phyloP scores from a whole-genome alignment of 345 rosid genomes.

The Balakata baccata region DNA sequence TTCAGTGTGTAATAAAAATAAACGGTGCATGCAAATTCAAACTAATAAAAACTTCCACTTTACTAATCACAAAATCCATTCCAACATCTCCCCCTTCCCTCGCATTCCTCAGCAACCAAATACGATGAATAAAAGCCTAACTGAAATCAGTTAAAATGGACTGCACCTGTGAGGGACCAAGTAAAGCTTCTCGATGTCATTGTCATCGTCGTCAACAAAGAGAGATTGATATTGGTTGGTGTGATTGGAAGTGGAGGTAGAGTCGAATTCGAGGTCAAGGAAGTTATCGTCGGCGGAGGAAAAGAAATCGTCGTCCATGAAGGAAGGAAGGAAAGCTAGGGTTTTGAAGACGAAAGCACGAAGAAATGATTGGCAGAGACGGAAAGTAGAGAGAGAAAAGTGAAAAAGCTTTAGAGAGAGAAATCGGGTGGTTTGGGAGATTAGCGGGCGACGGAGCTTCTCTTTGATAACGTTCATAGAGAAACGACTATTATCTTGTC shows the following conservation, averaged over 20 bases:
- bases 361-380: slow-evolving; percentile 6
- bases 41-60: background rate
- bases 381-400: slow-evolving; percentile 21
- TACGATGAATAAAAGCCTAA: background rate
- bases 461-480: slow-evolving; percentile 20
- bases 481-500: background rate
- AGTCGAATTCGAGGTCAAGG: slow-evolving; percentile 10
- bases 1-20: background rate
- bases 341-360: slow-evolving; percentile 6
- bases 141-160: background rate
- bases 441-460: background rate
- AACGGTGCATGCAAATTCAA: background rate
- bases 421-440: background rate
- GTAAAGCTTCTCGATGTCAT: slow-evolving; percentile 15
- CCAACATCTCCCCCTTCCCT: too few species aligned
- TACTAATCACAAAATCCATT: background rate
- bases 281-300: slow-evolving; percentile 5
- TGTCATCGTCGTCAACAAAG: slow-evolving; percentile 9
- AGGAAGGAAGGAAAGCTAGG: slow-evolving; percentile 3
- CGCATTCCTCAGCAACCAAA: background rate
- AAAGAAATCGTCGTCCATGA: slow-evolving; percentile 14
- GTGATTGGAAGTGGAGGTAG: slow-evolving; percentile 2
- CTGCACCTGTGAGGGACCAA: slow-evolving; percentile 23
- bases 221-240: background rate
- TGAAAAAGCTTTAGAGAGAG: background rate